Evolutionary conservation across 495 filamentous ascomycete genomes (phyloP), one percentile per base, ranked within the genome.

Genomic region (Penicillium roqueforti): DNA sequence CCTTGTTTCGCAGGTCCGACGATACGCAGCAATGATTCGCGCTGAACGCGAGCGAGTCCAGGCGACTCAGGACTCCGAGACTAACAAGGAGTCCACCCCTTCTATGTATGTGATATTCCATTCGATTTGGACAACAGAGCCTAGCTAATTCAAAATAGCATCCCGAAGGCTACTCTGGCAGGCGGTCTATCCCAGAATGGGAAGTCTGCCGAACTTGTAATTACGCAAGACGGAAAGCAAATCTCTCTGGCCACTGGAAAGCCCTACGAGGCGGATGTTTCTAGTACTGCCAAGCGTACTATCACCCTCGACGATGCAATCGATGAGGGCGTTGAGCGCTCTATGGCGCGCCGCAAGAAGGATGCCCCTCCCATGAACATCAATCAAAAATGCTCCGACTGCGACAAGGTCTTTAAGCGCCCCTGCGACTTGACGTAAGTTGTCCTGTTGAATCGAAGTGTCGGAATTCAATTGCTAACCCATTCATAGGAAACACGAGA

Each of bases 281-380:
- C 78, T 29, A 69, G 61, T 23, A 60, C 72, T 1, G 66, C 86
- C 66, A 88, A 87, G 74, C 83, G 85, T 46, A 77, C 80, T 13
- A 69, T 83, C 60, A 86, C 78, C 63, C 65, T 83, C 53, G 77
- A 81, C 23, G 54, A 60, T 53, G 69, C 70, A 4, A 54, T 55
- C 48, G 87, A 92, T 47, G 88, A 93, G 53, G 83, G 87, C 49
- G 85, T 87, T 57, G 76, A 81, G 63, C 87, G 89, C 22, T 96
- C 92, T 11, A 95, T 95, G 91, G 91, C 89, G 48, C 84, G 89
- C 49, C 85, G 88, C 37, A 89, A 91, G 76, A 92, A 95, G 76
- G 87, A 87, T 55, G 85, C 68, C 6, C 73, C 68, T 26, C 84
- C 84, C 0, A 87, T 88, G 74, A 82, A 88, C 67, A 82, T 87